phyloP scores from a whole-genome alignment of 169 alveolate species.

The Perkinsus olseni region DNA sequence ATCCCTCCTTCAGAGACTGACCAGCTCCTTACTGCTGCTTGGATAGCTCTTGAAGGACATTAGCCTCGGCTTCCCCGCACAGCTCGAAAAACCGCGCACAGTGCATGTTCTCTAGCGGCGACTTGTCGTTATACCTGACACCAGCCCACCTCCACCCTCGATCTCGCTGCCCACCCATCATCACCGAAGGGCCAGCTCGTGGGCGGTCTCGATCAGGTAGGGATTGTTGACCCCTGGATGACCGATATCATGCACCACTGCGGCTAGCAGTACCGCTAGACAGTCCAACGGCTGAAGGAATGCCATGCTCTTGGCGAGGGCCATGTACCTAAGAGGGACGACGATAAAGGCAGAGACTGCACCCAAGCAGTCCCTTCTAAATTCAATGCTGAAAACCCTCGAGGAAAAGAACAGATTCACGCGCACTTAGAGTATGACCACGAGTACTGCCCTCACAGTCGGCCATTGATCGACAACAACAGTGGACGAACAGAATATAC shows the following conservation, averaged over 20 bases:
- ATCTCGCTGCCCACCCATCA: background rate
- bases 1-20: background rate
- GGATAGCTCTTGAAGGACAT: background rate
- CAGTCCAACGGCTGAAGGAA: constrained; percentile 22
- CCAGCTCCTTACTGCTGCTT: background rate
- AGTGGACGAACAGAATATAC: no score
- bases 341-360: constrained; percentile 20
- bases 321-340: constrained; percentile 24
- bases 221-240: constrained; percentile 67
- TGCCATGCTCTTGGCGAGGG: constrained; percentile 23
- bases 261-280: constrained; percentile 50
- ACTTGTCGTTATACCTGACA: constrained; percentile 49
- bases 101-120: constrained; percentile 63
- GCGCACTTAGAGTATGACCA: background rate
- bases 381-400: background rate
- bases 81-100: constrained; percentile 45
- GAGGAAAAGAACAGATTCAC: no score
- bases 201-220: constrained; percentile 36
- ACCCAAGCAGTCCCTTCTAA: background rate
- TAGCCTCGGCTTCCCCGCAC: background rate
- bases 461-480: no score
- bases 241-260: constrained; percentile 65
- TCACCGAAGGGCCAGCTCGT: constrained; percentile 36
- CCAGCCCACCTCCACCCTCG: background rate
- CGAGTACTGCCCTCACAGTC: no score